These are phyloP conservation scores for Candida stauntonica DNA, from an alignment of 805 yeast species.

Conservation along the genomic window DNA sequence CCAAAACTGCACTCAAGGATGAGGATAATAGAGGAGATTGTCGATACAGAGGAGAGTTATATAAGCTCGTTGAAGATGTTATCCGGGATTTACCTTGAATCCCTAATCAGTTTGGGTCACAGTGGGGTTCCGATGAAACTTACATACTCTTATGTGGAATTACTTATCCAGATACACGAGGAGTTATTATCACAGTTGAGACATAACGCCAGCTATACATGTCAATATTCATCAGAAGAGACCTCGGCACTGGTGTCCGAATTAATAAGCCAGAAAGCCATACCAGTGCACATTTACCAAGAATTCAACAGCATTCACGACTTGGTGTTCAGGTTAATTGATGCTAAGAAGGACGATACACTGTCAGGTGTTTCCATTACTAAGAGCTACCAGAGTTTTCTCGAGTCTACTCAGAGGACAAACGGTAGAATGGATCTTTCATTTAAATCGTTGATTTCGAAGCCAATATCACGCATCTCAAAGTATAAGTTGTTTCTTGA, in stretches of 20 bases:
- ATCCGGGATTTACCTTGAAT: conserved; percentile 39
- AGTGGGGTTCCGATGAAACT: conserved; percentile 35
- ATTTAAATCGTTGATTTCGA: conserved; percentile 47
- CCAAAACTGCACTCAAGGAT: conserved; percentile 21
- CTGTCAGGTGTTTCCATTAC: conserved; percentile 21
- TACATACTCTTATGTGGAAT: conserved; percentile 26
- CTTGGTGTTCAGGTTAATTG: conserved; percentile 31
- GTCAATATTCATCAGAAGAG: conserved; percentile 17
- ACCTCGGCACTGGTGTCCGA: conserved; percentile 23
- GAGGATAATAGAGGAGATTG: conserved; percentile 41
- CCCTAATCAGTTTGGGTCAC: conserved; percentile 30
- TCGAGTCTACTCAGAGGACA: conserved; percentile 40
- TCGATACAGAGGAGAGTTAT: conserved; percentile 45
- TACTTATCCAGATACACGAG: conserved; percentile 31
- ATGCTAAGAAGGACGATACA: conserved; percentile 26
- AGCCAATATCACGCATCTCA: conserved; percentile 46
- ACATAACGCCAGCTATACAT: background rate
- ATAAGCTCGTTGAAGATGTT: conserved; percentile 41
- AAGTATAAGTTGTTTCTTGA: conserved; percentile 51
- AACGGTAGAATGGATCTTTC: conserved; percentile 41
- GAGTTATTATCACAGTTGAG: conserved; percentile 28
- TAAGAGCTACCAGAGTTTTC: conserved; percentile 32
- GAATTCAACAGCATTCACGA: conserved; percentile 33
- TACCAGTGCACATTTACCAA: conserved; percentile 29
- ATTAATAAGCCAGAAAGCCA: conserved; percentile 23